Evolutionary conservation across 73 alveolate species (phyloP), one percentile per base, ranked within the genome.

Genomic region (Paramecium primaurelia): DNA sequence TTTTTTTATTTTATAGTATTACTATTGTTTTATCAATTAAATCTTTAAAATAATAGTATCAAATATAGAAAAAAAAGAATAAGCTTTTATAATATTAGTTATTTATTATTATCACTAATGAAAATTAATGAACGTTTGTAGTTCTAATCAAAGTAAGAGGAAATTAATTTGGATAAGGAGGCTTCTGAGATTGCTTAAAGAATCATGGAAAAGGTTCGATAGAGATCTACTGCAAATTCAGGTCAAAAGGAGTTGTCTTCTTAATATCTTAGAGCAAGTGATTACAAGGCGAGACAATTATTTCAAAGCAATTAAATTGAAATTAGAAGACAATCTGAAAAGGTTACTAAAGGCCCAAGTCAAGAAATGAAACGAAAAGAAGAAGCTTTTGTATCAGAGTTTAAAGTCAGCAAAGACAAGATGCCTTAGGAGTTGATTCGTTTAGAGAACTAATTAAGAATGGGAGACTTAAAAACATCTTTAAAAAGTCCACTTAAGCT

Each of bases 71-170:
- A 22, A 22, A 80, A 16, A 37, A 37, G 86, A 37, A 30, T 36
- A 73, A 28, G 9, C 36, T 54, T 54, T 54, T 54, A 18, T 54
- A 3, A 54, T 54, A n/a, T 54, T 54, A 54, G 69, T 54, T n/a
- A 68, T 16, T 54, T 54, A 54, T 54, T 54, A 54, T 54, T 16
- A 54, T 34, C 42, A 16, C 16, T 14, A 34, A 75, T 75, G 88
- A 32, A 75, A 75, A 75, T 36, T 11, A 75, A 75, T 75, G 88
- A 45, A 37, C 69, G 88, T 75, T 75, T 75, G 88, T 37, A 75
- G 60, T 37, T 75, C 37, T 40, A 75, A 20, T 34, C 30, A n/a
- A 75, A 34, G 18, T 2, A 14, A 14, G 58, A 30, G 20, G 58
- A 34, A 32, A 34, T 32, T 22, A 34, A 68, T 34, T 32, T 75